These are phyloP conservation scores for Chaetothyriales sp. DNA, from an alignment of 2,329 filamentous ascomycete species.

Conservation along the genomic window DNA sequence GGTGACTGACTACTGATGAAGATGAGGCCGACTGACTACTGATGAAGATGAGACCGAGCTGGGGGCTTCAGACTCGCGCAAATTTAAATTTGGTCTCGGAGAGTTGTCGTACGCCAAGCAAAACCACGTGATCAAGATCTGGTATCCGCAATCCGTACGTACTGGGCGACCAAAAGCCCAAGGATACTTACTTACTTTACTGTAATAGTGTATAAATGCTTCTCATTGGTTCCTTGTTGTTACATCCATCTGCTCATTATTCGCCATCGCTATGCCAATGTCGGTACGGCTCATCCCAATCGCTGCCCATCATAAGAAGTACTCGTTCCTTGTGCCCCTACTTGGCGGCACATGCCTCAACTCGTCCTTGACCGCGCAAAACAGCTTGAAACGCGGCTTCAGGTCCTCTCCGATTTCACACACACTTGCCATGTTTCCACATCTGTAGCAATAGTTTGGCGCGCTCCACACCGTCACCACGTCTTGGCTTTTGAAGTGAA, in stretches of 20 bases:
- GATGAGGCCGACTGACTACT: too few relatives aligned
- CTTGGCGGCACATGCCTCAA: conserved; percentile 32
- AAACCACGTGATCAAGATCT: too few relatives aligned
- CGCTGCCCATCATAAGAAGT: conserved; percentile 1
- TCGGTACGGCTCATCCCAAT: neutral
- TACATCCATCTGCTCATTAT: neutral
- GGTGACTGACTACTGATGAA: too few relatives aligned
- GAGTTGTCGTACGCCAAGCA: too few relatives aligned
- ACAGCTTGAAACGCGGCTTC: conserved; percentile 65
- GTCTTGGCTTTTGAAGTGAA: conserved; percentile 88
- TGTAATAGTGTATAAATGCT: neutral
- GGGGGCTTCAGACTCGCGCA: too few relatives aligned
- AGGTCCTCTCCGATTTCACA: conserved; percentile 89
- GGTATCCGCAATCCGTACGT: too few relatives aligned
- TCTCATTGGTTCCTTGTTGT: neutral
- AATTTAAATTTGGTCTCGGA: too few relatives aligned
- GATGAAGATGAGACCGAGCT: too few relatives aligned
- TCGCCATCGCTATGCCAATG: neutral
- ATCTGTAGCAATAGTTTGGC: conserved; percentile 89
- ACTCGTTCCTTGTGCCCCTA: conserved; percentile 12
- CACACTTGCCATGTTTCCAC: conserved; percentile 93
- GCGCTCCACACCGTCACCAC: conserved; percentile 81
- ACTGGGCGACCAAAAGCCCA: too few relatives aligned
- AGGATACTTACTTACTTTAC: too few relatives aligned
- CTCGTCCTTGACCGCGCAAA: conserved; percentile 34